These are phyloP conservation scores for Aureobasidium lini DNA, from an alignment of 2,329 filamentous ascomycete species.

Conservation along the genomic window DNA sequence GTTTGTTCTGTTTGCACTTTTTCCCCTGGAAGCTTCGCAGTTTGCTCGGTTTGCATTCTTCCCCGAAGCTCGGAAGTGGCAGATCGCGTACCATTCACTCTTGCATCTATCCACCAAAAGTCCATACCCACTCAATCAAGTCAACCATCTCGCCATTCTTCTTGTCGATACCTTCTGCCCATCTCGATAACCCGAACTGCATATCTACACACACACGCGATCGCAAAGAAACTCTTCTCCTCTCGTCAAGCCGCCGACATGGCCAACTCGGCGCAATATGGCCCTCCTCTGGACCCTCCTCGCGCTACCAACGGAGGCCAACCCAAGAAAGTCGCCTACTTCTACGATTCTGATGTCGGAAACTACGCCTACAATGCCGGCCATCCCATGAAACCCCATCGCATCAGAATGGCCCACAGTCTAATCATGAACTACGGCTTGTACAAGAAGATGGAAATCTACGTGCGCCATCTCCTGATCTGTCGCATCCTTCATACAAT, in stretches of 20 bases:
- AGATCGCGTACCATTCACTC: not conserved
- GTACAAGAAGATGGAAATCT: constrained; percentile 69
- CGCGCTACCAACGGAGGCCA: constrained; percentile 44
- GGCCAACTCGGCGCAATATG: constrained; percentile 36
- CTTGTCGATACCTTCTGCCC: not conserved
- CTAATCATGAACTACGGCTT: constrained; percentile 66
- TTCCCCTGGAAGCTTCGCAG: not conserved
- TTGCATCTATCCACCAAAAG: not conserved
- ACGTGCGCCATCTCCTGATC: constrained; percentile 38
- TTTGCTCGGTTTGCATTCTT: not conserved
- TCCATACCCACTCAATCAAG: not conserved
- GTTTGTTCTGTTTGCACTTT: not conserved
- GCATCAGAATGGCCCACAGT: constrained; percentile 58
- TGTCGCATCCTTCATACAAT: not conserved
- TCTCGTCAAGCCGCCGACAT: constrained; percentile 30
- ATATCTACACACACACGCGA: not conserved
- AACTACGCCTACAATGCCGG: constrained; percentile 89
- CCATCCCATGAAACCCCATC: constrained; percentile 61
- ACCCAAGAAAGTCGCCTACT: constrained; percentile 88
- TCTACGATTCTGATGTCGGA: constrained; percentile 96
- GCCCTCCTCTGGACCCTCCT: constrained; percentile 47
- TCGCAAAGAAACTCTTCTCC: not conserved
- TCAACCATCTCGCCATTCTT: not conserved
- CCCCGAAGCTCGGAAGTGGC: not conserved
- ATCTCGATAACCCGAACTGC: not conserved